Evolutionary conservation across 2,329 filamentous ascomycete genomes (phyloP), one percentile per base, ranked within the genome.

Genomic region (Aureobasidium sp.): DNA sequence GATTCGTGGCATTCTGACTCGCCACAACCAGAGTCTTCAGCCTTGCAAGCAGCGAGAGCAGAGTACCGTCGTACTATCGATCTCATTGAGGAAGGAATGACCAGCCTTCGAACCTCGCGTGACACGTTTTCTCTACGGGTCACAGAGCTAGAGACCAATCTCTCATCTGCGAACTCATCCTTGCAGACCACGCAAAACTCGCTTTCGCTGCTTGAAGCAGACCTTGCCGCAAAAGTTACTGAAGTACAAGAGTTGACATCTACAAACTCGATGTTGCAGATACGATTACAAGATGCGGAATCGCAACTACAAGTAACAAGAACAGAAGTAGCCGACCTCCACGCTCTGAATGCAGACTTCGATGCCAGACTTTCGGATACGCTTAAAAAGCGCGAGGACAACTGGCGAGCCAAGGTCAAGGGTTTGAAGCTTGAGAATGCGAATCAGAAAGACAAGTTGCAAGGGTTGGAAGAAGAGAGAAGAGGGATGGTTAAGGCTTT

Each of bases 401-500:
- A 14, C 1, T 54, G 49, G 39, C 30, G 44, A 3, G 8, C 14
- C 11, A 53, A 53, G 10, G n/a, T 47, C 11, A 53, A 39, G 29
- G 16, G 14, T 1, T 24, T 38, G 16, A 38, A 47, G 14, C 5
- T 19, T 2, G 16, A 34, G 19, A 4, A 24, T 11, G 19, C 8
- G 4, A 22, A n/a, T 2, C 7, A 17, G 3, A 32, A 39, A 10
- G 3, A 27, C n/a, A 51, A 16, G 12, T 34, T 49, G 6, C 21
- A 59, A 30, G 58, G 61, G 39, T 42, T 62, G 30, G 59, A 62
- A 53, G 58, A 58, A 27, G 66, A 69, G 60, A 59, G 65, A 30
- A 61, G 60, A 50, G 50, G 59, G 0, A 63, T 69, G 63, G 62
- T 59, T 4, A 65, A 66, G 45, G 80, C 84, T 38, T 73, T 95